Evolutionary conservation across 257 asterid genomes (phyloP).

Genomic region (Anisodus acutangulus): DNA sequence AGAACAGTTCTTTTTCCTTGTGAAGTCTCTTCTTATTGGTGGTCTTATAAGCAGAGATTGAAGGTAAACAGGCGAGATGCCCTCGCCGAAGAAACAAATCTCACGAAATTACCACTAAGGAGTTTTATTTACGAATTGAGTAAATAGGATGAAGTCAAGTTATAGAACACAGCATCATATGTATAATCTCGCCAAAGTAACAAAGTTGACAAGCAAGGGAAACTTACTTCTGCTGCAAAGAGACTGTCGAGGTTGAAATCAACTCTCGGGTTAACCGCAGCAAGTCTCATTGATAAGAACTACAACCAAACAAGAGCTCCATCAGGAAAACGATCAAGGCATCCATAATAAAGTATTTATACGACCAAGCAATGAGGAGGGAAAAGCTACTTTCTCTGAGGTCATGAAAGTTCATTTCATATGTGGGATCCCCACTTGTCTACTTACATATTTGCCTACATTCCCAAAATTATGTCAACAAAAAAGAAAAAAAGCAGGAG

Average conservation of each 20-base stretch:
- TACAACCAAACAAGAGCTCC: conserved; percentile 42
- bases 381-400: neutral
- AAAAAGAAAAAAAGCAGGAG: no score
- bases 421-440: neutral
- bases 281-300: conserved; percentile 93
- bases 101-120: neutral
- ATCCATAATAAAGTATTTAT: neutral
- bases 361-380: conserved; percentile 20
- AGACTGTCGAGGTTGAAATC: conserved; percentile 71
- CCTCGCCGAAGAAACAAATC: neutral
- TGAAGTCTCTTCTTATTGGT: neutral
- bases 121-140: neutral
- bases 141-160: neutral
- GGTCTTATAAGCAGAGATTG: neutral
- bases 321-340: conserved; percentile 26
- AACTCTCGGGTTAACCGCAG: conserved; percentile 79
- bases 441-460: conserved; percentile 1
- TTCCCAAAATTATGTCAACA: neutral
- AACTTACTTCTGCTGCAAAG: conserved; percentile 72
- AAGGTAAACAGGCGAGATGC: neutral
- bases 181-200: neutral
- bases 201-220: neutral
- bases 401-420: conserved; percentile 12
- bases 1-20: neutral
- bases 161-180: neutral